These are phyloP conservation scores for Desmodesmus armatus DNA, from an alignment of 139 green algal genomes.

Conservation along the genomic window DNA sequence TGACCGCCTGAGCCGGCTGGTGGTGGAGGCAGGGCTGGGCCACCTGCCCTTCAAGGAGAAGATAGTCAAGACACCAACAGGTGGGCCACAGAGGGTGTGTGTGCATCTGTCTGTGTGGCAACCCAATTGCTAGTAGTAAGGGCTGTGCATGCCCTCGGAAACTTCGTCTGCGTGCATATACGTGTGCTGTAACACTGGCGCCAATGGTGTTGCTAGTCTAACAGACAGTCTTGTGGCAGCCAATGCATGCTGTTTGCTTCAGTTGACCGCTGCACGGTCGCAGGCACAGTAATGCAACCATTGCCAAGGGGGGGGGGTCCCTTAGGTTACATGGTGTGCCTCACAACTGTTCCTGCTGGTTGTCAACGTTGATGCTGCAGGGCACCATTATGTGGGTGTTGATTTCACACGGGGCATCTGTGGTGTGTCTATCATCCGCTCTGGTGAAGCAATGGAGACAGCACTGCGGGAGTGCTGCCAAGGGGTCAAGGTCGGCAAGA, in stretches of 20 bases:
- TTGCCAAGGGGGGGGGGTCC: no score
- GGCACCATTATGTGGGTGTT: constrained; percentile 90
- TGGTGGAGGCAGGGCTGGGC: constrained; percentile 91
- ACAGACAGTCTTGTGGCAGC: not conserved
- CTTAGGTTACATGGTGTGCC: no score
- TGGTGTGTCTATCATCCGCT: constrained; percentile 95
- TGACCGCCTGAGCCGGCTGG: constrained; percentile 61
- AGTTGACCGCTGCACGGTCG: no score
- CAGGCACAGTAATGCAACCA: no score
- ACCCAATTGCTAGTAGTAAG: no score
- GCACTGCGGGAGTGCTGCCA: constrained; percentile 97
- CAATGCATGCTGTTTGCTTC: not conserved
- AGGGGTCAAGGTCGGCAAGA: constrained; percentile 99
- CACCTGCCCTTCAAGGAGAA: constrained; percentile 95
- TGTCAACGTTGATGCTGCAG: constrained; percentile 44
- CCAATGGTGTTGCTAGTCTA: no score
- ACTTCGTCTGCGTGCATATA: no score
- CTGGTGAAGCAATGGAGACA: constrained; percentile 97
- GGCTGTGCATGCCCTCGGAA: no score
- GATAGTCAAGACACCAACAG: constrained; percentile 90
- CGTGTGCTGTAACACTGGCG: no score
- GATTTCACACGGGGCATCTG: constrained; percentile 96
- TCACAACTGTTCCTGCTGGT: not conserved
- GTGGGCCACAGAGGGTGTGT: no score
- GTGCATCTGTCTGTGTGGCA: no score